Base-by-base conservation (phyloP, 1,284 basidiomycete genomes). In the Tilletia caries region DNA sequence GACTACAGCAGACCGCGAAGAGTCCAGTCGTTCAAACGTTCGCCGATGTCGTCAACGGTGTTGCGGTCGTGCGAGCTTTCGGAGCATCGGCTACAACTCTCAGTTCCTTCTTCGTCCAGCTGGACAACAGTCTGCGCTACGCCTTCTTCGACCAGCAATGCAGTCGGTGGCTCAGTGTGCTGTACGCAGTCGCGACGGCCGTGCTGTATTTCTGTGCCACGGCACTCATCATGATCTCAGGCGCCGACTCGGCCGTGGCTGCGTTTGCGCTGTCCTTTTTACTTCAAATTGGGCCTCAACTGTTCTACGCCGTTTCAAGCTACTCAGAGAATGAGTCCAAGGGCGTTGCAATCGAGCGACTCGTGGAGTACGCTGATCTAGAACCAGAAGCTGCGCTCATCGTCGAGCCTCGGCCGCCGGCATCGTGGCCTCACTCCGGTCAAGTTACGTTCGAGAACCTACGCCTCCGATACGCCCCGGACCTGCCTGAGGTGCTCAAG, bases 61-160 rank as follows among this genome's bases (percentile, higher is more conserved):
- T 86, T 71, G 82, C 83, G 0, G 86, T 86, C 0, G 86, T 88
- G 48, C 82, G 87, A 37, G 85, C 86, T 0, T 88, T 86, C 68
- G 86, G 85, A 64, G 86, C 86, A 25, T 62, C 58, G 4, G 58
- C 58, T n/a, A 62, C 58, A 29, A 62, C 58, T 67, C 82, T 82
- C 23, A 82, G 83, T 3, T 81, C 85, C 13, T 87, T 87, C 80
- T 83, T 84, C 72, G 67, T 80, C 6, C 83, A 85, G 27, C 69
- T 86, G 29, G 86, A 88, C 73, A 83, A 82, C 68, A 86, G 86
- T 73, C 85, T 84, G 75, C 80, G 73, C 67, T 83, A 67, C 65
- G 64, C 68, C 65, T 76, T 80, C 65, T 76, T 74, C 69, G 73
- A 82, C 62, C 75, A 73, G 46, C 71, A 70, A 43, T 33, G 44